Base-by-base conservation (phyloP, 306 rosid species). In the Canavalia ensiformis region DNA sequence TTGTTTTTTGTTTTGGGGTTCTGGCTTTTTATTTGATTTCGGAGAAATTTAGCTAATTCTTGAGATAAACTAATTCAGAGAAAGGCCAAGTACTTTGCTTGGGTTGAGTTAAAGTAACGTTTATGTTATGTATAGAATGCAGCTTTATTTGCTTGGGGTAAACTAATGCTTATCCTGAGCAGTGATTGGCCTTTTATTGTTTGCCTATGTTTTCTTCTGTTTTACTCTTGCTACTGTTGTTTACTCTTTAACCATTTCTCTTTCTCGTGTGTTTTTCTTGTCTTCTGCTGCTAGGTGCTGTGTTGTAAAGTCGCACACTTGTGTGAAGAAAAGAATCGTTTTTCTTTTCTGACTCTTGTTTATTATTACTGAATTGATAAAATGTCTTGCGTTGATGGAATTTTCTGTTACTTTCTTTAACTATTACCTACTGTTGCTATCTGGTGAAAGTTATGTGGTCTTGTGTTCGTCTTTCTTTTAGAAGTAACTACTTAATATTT, bases 271-370 rank as follows among this genome's bases (percentile, higher is more conserved):
- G 68, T 74, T 85, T 79, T 85, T 69, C 89, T 80, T 89, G 66
- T 71, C 85, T 85, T 83, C 54, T 85, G 68, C 30, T 67, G 77
- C 9, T 82, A 52, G 76, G 81, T 77, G 51, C 45, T 85, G 67
- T 85, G 76, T 69, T 59, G 86, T 64, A 85, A 90, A 82, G 86
- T 77, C 37, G 2, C 34, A 41, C 67, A 57, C 81, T 84, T 81
- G 54, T 69, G 74, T 78, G 60, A 86, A 81, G 84, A 44, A 76
- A 81, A 62, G 74, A 59, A 79, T 68, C 66, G n/a, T 60, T 79
- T 74, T 85, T 49, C 63, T 69, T 78, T 69, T 25, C 42, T 30
- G 64, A 45, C 74, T 47, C 77, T 50, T 82, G 78, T 74, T 86
- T 65, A 56, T 8, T 72, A 42, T 18, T 72, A 68, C 69, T 76